A percentile compares a stretch with the other conserved stretches of the same genome.
These are phyloP conservation scores for Dactylellina cionopaga DNA, from an alignment of 2,329 filamentous ascomycete genomes.

Conservation along the genomic window DNA sequence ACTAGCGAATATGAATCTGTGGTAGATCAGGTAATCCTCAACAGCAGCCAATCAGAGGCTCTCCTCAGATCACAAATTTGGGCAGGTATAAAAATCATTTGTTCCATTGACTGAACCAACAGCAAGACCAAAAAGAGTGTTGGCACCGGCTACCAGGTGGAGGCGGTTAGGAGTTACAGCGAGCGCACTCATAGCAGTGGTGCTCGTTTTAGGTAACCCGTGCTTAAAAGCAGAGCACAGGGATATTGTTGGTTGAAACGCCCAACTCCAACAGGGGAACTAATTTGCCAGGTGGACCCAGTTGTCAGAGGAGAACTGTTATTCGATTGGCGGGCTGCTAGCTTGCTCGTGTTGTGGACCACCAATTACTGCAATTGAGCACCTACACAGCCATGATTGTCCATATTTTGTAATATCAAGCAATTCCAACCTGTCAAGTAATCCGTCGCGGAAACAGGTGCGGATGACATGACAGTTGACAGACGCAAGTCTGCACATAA, in stretches of 20 bases:
- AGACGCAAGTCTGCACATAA: conserved; percentile 16
- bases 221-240: conserved; percentile 30
- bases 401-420: too few species aligned
- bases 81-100: conserved; percentile 49
- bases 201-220: conserved; percentile 42
- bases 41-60: conserved; percentile 32
- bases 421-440: conserved; percentile 45
- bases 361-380: too few species aligned
- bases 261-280: conserved; percentile 30
- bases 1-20: conserved; percentile 33
- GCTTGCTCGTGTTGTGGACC: conserved; percentile 22
- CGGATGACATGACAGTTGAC: conserved; percentile 22
- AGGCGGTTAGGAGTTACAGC: conserved; percentile 41
- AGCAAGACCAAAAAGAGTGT: conserved; percentile 1
- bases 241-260: conserved; percentile 46
- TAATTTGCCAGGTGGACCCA: conserved; percentile 25
- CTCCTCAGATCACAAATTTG: conserved; percentile 26
- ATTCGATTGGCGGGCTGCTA: conserved; percentile 30
- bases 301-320: conserved; percentile 9
- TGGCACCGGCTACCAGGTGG: too few species aligned
- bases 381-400: neutral
- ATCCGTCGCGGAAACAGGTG: conserved; percentile 17
- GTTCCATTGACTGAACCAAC: conserved; percentile 4
- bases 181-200: conserved; percentile 16
- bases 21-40: conserved; percentile 42